Evolutionary conservation across 495 filamentous ascomycete species (phyloP), one percentile per base, ranked within the genome.

Genomic region (Lentithecium fluviatile): DNA sequence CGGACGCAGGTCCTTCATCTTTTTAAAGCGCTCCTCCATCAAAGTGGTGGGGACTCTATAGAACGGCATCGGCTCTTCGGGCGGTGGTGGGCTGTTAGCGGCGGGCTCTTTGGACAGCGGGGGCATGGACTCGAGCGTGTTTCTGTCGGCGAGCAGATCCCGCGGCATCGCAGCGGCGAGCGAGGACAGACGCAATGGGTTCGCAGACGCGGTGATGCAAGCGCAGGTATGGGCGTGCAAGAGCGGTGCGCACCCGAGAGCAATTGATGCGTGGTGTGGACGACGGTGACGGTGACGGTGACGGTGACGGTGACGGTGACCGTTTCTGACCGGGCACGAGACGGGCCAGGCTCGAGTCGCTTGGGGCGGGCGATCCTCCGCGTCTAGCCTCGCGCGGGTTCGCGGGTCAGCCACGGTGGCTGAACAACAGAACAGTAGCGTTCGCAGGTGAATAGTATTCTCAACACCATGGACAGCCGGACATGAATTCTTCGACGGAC

Each of bases 1-100:
- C 2, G 88, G 88, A 65, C 87, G 82, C 56, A 87, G 67, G 38
- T 66, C 58, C 56, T 45, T 62, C 56, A 59, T 54, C 36, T 50
- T 66, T 48, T 57, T 68, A 53, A 50, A 56, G 15, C 58, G 49
- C 19, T 67, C 55, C 24, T 45, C 60, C n/a, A 61, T 32, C 8
- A 57, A 13, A 7, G 32, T 23, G n/a, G 64, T 59, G 40, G 59
- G 52, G 36, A 60, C 17, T 34, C 24, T 20, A 38, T 60, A 61
- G 47, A 66, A 47, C 12, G 54, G 60, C 37, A 38, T 34, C 32
- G 54, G 62, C 32, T 56, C 52, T 2, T 29, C 32, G 10, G 38
- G 40, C 45, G 34, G 51, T 15, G 60, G 53, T 15, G 60, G 23
- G 24, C 54, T 45, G 52, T 25, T 50, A 23, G 52, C 45, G 12